Conservation (phyloP, 108 stramenopile genomes). For the Stephanodiscus minutulus region DNA sequence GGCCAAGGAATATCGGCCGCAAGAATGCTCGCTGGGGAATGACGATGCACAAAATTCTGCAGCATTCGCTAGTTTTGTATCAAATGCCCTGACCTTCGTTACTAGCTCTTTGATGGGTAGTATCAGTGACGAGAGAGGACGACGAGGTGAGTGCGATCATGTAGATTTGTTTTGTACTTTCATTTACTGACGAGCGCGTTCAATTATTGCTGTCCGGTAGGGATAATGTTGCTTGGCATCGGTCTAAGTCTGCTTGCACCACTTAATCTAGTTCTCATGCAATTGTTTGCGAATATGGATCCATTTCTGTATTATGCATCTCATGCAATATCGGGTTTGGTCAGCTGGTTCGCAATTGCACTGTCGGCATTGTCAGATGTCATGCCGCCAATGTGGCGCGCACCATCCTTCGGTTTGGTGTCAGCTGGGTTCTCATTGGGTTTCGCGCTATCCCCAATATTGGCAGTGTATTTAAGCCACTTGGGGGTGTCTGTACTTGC, state of each 20-base stretch:
- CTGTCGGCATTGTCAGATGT: conserved; percentile 75
- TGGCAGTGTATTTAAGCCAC: conserved; percentile 64
- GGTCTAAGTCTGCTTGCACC: conserved; percentile 58
- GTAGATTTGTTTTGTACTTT: background rate
- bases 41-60: conserved; percentile 78
- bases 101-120: conserved; percentile 79
- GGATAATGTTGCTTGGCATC: conserved; percentile 59
- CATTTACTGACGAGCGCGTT: background rate
- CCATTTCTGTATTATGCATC: conserved; percentile 74
- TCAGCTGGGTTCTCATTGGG: conserved; percentile 79
- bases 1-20: conserved; percentile 49
- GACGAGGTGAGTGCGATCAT: conserved; percentile 51
- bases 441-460: conserved; percentile 66
- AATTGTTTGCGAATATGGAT: conserved; percentile 52
- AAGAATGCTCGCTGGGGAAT: conserved; percentile 64
- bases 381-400: conserved; percentile 71
- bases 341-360: conserved; percentile 78
- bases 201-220: conserved; percentile 16
- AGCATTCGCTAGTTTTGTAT: conserved; percentile 58
- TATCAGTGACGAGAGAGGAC: conserved; percentile 77
- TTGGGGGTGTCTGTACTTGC: conserved; percentile 59
- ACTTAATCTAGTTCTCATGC: conserved; percentile 58
- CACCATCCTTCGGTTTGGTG: conserved; percentile 74
- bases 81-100: conserved; percentile 68
- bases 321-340: conserved; percentile 55